Evolutionary conservation across 1,284 basidiomycete genomes (phyloP), one percentile per base, ranked within the genome.

Genomic region (Puccinia polysora): DNA sequence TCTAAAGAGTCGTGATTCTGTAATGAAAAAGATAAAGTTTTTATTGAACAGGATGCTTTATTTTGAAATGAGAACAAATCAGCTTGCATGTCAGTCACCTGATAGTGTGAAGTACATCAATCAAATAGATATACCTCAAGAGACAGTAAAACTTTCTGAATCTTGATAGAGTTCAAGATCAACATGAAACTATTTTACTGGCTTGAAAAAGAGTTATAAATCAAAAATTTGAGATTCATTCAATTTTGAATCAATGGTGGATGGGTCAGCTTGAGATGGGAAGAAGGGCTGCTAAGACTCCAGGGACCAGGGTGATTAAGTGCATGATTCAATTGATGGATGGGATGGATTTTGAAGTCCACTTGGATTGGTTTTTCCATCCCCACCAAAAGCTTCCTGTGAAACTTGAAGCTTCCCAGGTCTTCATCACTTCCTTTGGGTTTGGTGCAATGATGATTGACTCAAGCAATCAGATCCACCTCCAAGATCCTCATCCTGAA

Each of bases 121-220:
- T n/a, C n/a, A n/a, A n/a, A n/a, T n/a, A n/a, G 15, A 63, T 43
- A 47, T 43, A 43, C 60, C 45, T 49, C 25, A 10, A 45, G 45
- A 40, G 43, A 63, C 8, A 63, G 43, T 30, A 38, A 38, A 40
- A 58, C 36, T 38, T 38, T 38, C 34, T 38, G 36, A 40, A 58
- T 40, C 56, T 25, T 58, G 56, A 58, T 32, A 2, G 36, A 58
- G 43, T 58, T 40, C n/a, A 58, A 58, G 34, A 58, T 36, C 1
- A 14, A 38, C 4, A 58, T 8, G 10, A 58, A 58, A 18, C 34
- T 8, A 7, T 38, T 34, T 38, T 58, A 12, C 25, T n/a, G 36
- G 12, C 43, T 34, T 40, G 36, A 4, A 12, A 38, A 58, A 14
- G 28, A 3, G 20, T 58, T 58, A 14, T 34, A 58, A 4, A 58